phyloP scores from a whole-genome alignment of 2,329 filamentous ascomycete genomes.

The Furcasterigmium sp. region DNA sequence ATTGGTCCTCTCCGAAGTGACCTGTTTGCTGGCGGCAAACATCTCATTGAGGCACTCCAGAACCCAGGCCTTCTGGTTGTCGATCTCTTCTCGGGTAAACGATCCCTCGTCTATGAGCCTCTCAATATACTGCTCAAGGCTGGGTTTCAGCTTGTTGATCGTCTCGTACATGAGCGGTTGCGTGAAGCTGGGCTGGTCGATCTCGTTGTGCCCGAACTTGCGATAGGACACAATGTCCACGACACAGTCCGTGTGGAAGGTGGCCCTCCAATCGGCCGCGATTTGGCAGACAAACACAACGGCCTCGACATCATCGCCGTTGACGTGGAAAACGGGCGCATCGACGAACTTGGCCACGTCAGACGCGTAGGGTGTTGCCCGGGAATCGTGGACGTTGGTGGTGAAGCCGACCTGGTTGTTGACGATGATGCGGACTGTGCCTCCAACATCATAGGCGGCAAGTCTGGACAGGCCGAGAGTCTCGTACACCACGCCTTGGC shows the following conservation, averaged over 20 bases:
- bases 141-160: conserved; percentile 74
- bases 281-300: conserved; percentile 97
- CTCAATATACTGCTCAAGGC: conserved; percentile 85
- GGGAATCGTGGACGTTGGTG: conserved; percentile 91
- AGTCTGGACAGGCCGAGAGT: conserved; percentile 95
- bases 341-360: conserved; percentile 99
- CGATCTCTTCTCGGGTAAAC: conserved; percentile 93
- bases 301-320: conserved; percentile 95
- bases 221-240: conserved; percentile 98
- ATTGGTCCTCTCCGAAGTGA: conserved; percentile 87
- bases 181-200: conserved; percentile 98
- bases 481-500: conserved; percentile 95
- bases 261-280: conserved; percentile 93
- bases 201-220: conserved; percentile 98
- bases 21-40: conserved; percentile 93
- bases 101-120: conserved; percentile 86
- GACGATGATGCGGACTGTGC: conserved; percentile 92
- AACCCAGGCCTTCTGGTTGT: conserved; percentile 99
- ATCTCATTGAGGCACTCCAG: conserved; percentile 98
- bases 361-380: conserved; percentile 96
- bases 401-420: conserved; percentile 99
- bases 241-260: conserved; percentile 97
- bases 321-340: conserved; percentile 97
- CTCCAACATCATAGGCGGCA: conserved; percentile 92
- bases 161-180: conserved; percentile 99